Evolutionary conservation across 805 yeast species (phyloP), one percentile per base, ranked within the genome.

Genomic region (Grigorovia humatica): DNA sequence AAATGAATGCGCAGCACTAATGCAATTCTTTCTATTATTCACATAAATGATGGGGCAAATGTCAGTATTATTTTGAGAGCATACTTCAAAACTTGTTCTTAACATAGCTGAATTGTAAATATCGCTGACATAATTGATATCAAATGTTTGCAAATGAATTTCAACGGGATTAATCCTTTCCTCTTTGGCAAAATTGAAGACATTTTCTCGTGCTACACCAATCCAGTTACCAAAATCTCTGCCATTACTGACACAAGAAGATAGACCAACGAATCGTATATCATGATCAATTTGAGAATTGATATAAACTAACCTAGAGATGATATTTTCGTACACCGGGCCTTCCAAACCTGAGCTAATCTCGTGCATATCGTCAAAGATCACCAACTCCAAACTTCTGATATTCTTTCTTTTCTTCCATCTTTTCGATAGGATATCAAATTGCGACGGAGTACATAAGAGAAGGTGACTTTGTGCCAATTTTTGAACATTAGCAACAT

Each of bases 141-240:
- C 62, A 58, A 72, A 79, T 0, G 79, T 66, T 51, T 76, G 79
- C 46, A 85, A 59, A 56, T 75, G 82, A 19, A 85, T 79, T 51
- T 76, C 79, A 13, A 88, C 58, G 3, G 85, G 80, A 44, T 69
- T 62, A 9, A 72, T 69, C 52, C 91, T 72, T 45, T 81, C 83
- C 48, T 70, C 70, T 0, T 95, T 82, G 17, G 80, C 75, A 63
- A 85, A 89, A 59, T 88, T 89, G 70, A 74, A 88, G 6, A 82
- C 73, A 48, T 80, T 73, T 19, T 67, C 70, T 59, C 80, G 83
- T 1, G 75, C 58, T 27, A 85, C 82, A 1, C 93, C 95, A 30
- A 93, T 67, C 96, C 98, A 93, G 50, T 83, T 87, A 1, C 86
- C 91, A 52, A 90, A 67, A 56, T 88, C 96, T 49, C 79, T 74